Evolutionary conservation across 2,329 filamentous ascomycete genomes (phyloP), one percentile per base, ranked within the genome.

Genomic region (Tolypocladium capitatum): DNA sequence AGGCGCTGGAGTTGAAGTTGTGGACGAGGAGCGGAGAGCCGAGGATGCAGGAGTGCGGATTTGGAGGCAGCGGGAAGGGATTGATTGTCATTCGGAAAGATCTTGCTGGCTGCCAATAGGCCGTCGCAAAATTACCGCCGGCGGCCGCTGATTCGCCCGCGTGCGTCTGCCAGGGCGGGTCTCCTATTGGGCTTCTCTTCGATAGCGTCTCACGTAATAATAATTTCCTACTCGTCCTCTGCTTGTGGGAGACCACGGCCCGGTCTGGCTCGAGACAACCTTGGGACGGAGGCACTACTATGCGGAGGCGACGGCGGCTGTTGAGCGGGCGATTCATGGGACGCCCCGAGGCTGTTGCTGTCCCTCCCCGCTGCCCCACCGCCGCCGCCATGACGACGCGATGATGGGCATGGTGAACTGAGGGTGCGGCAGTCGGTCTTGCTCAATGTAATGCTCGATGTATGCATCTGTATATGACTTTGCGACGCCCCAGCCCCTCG

Each of bases 51-150:
- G 43, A 35, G 31, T 7, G n/a, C 18, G 11, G 31, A 20, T 18
- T n/a, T 31, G n/a, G 42, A 18, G 27, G 41, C 16, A n/a, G 24
- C n/a, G n/a, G n/a, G n/a, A n/a, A n/a, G n/a, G n/a, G n/a, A n/a
- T n/a, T n/a, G n/a, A 44, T 44, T 44, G 42, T 33, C 28, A 42
- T 42, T 44, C 42, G n/a, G n/a, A n/a, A n/a, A n/a, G n/a, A n/a
- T n/a, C n/a, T n/a, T n/a, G n/a, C n/a, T n/a, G n/a, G n/a, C n/a
- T n/a, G n/a, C 59, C 61, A 63, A 64, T 64, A 45, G 51, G 21
- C 49, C 14, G 30, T 41, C 30, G 34, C 46, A 49, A 58, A 58
- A 63, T 63, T 62, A 62, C 57, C 49, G 60, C 47, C 46, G 27
- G 49, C 42, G 20, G 10, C 30, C 42, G 42, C 35, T 62, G 53